Evolutionary conservation across 108 stramenopile genomes (phyloP), one percentile per base, ranked within the genome.

Genomic region (Parmales sp.): DNA sequence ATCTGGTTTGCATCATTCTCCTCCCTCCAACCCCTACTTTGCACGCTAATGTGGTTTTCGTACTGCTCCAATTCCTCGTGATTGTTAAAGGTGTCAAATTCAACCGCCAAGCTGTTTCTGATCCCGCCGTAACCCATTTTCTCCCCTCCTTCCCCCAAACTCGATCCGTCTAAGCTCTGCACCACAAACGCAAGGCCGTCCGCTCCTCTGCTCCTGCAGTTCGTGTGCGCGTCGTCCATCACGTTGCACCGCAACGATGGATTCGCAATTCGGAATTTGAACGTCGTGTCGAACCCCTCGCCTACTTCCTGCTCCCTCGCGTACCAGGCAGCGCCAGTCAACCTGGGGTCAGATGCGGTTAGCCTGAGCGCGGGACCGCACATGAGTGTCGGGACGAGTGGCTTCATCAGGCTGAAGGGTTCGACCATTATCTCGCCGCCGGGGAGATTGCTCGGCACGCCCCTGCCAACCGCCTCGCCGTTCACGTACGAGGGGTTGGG

Each of bases 101-200:
- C 70, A 3, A 88, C 68, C 1, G 85, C 86, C 4, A 88, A n/a
- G 6, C 74, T 18, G 39, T 84, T 84, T 23, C 23, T n/a, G 41
- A 88, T 84, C 0, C 86, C 85, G 1, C 26, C 80, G 44, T 82
- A 86, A 3, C 86, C 86, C 18, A 86, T 44, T 0, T 79, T 80
- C 38, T 39, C 16, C 36, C 86, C 76, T 19, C 37, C 46, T 25
- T 18, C 37, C 0, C 83, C 80, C 11, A 84, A 23, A 36, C 78
- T 73, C 8, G 39, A 18, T 13, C 38, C 9, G 11, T 19, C 0
- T 7, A 50, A 37, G n/a, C 39, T 63, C 63, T 88, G 86, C 0
- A 88, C 16, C 5, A 88, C 83, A 38, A 88, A 86, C 0, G 86
- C 84, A 16, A 85, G 46, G 43, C 86, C 86, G 36, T 86, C 85